Evolutionary conservation across 2,329 filamentous ascomycete genomes (phyloP).

Genomic region (Biscogniauxia marginata): DNA sequence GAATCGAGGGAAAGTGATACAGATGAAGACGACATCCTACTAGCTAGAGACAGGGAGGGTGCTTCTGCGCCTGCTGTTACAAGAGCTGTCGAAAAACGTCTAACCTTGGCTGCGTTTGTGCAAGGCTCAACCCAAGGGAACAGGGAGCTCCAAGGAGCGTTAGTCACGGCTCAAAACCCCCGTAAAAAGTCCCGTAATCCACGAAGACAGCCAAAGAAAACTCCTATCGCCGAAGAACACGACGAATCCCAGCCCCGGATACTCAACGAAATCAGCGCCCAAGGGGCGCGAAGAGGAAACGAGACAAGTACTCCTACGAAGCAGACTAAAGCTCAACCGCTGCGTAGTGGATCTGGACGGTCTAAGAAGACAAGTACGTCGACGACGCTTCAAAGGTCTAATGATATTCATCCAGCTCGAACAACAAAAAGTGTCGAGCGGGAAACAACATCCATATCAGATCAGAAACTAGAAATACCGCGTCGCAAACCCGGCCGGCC

Average conservation of each 20-base stretch:
- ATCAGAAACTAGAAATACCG: slow-evolving; percentile 3
- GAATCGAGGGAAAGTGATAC: slow-evolving; percentile 9
- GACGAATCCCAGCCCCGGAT: not conserved
- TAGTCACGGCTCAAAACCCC: not conserved
- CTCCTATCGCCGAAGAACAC: not conserved
- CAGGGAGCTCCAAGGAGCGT: not conserved
- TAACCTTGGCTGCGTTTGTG: not conserved
- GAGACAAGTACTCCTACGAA: not conserved
- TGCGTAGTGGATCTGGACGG: not conserved
- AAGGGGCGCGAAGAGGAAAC: not conserved
- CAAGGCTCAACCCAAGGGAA: not conserved
- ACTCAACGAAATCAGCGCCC: not conserved
- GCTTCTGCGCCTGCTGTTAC: not conserved
- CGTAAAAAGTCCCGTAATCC: too few relatives aligned
- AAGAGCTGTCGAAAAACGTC: slow-evolving; percentile 6
- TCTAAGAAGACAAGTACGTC: not conserved
- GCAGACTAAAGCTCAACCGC: not conserved
- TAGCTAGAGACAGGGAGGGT: slow-evolving; percentile 12
- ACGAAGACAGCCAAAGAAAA: too few relatives aligned
- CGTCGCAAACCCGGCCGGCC: slow-evolving; percentile 6
- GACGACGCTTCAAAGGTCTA: not conserved
- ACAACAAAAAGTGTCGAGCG: not conserved
- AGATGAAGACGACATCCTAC: slow-evolving; percentile 29
- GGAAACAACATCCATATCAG: not conserved
- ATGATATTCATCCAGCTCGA: not conserved